Base-by-base conservation (phyloP, 2,329 filamentous ascomycete species). In the Coniochaeta sp. region DNA sequence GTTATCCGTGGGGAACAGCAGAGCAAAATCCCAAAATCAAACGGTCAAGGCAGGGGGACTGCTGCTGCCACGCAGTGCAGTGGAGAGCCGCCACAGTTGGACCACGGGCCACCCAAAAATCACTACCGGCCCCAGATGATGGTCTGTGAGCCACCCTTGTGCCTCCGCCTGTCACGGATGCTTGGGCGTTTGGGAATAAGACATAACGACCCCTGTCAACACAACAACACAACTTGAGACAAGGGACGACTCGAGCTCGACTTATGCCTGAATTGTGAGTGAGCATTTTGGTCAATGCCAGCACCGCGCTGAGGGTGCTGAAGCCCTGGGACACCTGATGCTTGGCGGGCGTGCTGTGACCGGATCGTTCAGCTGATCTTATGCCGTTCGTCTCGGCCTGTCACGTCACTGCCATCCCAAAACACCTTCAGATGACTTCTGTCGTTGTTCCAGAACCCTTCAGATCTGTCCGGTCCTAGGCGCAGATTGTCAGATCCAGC, bases 341-440 rank as follows among this genome's bases (percentile, higher is more conserved):
- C 42, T 46, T 46, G 42, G 42, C 42, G 5, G 26, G 63, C 61
- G 61, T 68, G 67, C 70, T 73, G 70, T 67, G 70, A 74, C 72
- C 71, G 72, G 71, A 72, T 69, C 67, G 66, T 65, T 65, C 60
- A 70, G 68, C 60, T 71, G 65, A 69, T 73, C 66, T 73, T 71
- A 72, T 73, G 71, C 71, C 71, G 70, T 68, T 61, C 65, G 58
- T 62, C 60, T 53, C 55, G 47, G 56, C 42, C 42, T 60, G 59
- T 60, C 53, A 28, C 55, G 57, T 54, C 52, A 46, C 57, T 58
- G 56, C 53, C 58, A 60, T 61, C 58, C 57, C 60, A 60, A 61
- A 60, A 58, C n/a, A 57, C 51, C 55, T 60, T 60, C 53, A 55
- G 53, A 56, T 51, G 56, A 52, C 54, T 42, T 52, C 52, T 58